These are phyloP conservation scores for Heritiera littoralis DNA, from an alignment of 345 rosid species.

Conservation along the genomic window DNA sequence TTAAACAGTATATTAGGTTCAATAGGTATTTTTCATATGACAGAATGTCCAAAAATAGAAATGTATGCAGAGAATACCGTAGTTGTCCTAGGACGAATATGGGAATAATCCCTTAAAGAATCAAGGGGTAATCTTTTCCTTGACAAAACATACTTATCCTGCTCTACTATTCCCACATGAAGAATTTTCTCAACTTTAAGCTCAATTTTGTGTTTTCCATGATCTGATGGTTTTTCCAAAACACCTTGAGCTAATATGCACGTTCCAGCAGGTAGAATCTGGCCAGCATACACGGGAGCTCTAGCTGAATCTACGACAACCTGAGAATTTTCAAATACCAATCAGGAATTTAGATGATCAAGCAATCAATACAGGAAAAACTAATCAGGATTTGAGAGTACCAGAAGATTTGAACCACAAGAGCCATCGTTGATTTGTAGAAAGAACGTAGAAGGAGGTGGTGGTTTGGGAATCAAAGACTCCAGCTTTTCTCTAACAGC, in stretches of 20 bases:
- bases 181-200: slow-evolving; percentile 66
- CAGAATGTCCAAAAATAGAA: slow-evolving; percentile 14
- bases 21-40: background rate
- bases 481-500: slow-evolving; percentile 48
- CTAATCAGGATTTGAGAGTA: slow-evolving; percentile 19
- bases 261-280: slow-evolving; percentile 57
- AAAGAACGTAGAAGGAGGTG: slow-evolving; percentile 34
- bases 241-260: slow-evolving; percentile 75
- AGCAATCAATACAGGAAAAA: background rate
- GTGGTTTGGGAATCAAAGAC: slow-evolving; percentile 32
- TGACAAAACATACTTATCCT: slow-evolving; percentile 58
- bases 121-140: slow-evolving; percentile 75
- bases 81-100: slow-evolving; percentile 85
- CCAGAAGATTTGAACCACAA: slow-evolving; percentile 59
- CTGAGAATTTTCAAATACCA: slow-evolving; percentile 35
- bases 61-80: slow-evolving; percentile 44
- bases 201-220: slow-evolving; percentile 48
- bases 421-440: slow-evolving; percentile 79
- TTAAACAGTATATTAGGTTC: background rate
- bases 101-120: slow-evolving; percentile 60
- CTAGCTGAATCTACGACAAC: slow-evolving; percentile 62
- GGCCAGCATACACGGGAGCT: slow-evolving; percentile 41
- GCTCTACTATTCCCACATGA: slow-evolving; percentile 72
- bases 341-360: background rate
- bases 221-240: slow-evolving; percentile 31